Evolutionary conservation across 139 green algal species (phyloP).

Genomic region (Chlorella sp.): DNA sequence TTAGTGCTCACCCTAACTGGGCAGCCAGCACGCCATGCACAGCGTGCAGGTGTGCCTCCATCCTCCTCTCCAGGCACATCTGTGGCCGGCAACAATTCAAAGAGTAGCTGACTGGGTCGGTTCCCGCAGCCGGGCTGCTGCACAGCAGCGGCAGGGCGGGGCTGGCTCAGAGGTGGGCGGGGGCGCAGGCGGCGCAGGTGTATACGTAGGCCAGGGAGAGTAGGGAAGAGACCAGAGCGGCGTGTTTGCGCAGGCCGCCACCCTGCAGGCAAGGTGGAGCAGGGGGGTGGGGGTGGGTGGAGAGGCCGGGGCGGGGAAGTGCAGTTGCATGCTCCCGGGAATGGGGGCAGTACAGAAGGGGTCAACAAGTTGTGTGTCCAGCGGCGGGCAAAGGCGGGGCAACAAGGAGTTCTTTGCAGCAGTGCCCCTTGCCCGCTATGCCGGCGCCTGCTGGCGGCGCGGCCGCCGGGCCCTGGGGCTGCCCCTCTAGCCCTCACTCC

Average conservation of each 20-base stretch:
- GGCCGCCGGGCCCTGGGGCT: too few species aligned
- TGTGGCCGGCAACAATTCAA: constrained; percentile 60
- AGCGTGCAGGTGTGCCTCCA: constrained; percentile 1
- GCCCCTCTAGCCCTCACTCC: too few species aligned
- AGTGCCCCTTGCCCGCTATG: too few species aligned
- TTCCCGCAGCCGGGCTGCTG: constrained; percentile 41
- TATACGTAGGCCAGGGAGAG: constrained; percentile 67
- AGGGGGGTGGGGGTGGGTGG: too few species aligned
- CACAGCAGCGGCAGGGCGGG: constrained; percentile 42
- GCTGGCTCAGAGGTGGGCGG: constrained; percentile 52
- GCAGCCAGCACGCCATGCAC: constrained; percentile 19
- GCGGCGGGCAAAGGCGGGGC: too few species aligned
- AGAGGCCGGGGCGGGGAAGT: too few species aligned
- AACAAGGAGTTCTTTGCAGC: too few species aligned
- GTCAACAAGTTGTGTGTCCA: too few species aligned
- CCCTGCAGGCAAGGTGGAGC: constrained; percentile 5
- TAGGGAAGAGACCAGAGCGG: constrained; percentile 63
- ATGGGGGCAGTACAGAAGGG: too few species aligned
- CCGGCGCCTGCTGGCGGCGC: too few species aligned
- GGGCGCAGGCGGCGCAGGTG: constrained; percentile 70
- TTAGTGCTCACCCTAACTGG: constrained; percentile 54
- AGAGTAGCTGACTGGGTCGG: constrained; percentile 55
- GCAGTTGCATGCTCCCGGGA: too few species aligned
- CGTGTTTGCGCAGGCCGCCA: constrained; percentile 27
- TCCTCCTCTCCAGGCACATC: neutral